These are phyloP conservation scores for Epichloe amarillans DNA, from an alignment of 2,329 filamentous ascomycete species.

Conservation along the genomic window DNA sequence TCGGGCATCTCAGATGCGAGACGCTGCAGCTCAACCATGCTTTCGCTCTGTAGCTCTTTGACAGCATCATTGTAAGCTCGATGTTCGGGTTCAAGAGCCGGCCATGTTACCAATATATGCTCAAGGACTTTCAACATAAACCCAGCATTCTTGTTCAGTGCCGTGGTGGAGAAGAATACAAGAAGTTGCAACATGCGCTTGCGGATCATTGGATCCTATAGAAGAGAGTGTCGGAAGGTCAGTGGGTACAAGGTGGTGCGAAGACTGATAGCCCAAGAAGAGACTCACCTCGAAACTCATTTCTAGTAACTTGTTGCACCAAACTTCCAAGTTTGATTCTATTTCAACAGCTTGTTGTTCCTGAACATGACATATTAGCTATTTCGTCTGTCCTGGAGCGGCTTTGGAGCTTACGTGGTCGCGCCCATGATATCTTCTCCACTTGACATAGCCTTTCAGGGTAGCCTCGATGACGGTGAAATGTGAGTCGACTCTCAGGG, in stretches of 20 bases:
- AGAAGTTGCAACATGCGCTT: slow-evolving; percentile 71
- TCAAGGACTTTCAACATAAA: slow-evolving; percentile 87
- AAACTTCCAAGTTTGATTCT: slow-evolving; percentile 52
- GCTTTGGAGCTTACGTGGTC: slow-evolving; percentile 16
- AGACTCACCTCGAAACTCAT: slow-evolving; percentile 50
- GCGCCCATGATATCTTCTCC: slow-evolving; percentile 32
- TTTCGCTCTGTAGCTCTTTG: slow-evolving; percentile 73
- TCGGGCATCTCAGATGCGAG: slow-evolving; percentile 85
- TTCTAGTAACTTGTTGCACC: slow-evolving; percentile 59
- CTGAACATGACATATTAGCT: slow-evolving; percentile 10
- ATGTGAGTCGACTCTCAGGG: slow-evolving; percentile 73
- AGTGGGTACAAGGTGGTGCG: background rate
- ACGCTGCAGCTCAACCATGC: slow-evolving; percentile 76
- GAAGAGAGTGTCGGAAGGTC: background rate
- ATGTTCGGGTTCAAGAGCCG: slow-evolving; percentile 57
- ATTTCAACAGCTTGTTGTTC: slow-evolving; percentile 42
- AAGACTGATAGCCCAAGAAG: background rate
- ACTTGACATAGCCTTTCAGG: slow-evolving; percentile 78
- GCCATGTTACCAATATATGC: slow-evolving; percentile 75
- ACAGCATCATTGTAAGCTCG: slow-evolving; percentile 74
- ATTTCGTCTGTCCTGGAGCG: background rate
- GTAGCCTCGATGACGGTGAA: slow-evolving; percentile 82
- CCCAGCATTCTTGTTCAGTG: slow-evolving; percentile 59
- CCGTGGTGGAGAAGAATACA: slow-evolving; percentile 72
- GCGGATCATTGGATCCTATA: slow-evolving; percentile 63